Evolutionary conservation across 192 early-diverging fungal genomes (phyloP), one percentile per base, ranked within the genome.

Genomic region (Coemansia sp.): DNA sequence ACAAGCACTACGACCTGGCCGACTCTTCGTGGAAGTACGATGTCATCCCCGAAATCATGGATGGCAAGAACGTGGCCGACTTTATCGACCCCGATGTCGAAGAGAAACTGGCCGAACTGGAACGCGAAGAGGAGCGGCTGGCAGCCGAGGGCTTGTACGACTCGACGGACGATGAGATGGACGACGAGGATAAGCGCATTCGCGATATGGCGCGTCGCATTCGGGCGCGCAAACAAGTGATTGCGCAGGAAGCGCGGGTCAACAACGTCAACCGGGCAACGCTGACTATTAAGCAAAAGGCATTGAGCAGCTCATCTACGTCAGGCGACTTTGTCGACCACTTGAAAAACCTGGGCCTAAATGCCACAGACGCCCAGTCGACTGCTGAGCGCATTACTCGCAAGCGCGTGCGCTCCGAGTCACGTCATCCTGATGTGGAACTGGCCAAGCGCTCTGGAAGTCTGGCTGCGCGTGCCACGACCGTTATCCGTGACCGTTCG

Each of bases 11-110:
- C 83, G 43, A 88, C 71, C 85, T 98, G 52, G 85, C 82, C 17
- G 76, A 93, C 45, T 84, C 86, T 54, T 92, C 95, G 45, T 98
- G 96, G 96, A 95, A 92, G 79, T 91, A 98, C 83, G 98, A 99
- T 79, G 82, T 82, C 41, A 95, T 99, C 56, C 98, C 98, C 37
- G 98, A 99, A 84, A 95, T 99, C 79, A 91, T 95, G 88, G 89
- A 98, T 69, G 96, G 96, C 69, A 92, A 94, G 85, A 99, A 99
- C 83, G 86, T 99, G 35, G 93, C 94, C 19, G 98, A 99, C 84
- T 99, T 98, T 77, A 83, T 98, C 72, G 98, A 99, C 83, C 84
- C 96, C 27, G 94, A 98, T 4, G 98, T 99, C 75, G 94, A 94
- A 68, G 93, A 95, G 75, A 90, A 91, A 69, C 81, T 99, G 64